Base-by-base conservation (phyloP, 345 rosid genomes). In the Brassica cretica region DNA sequence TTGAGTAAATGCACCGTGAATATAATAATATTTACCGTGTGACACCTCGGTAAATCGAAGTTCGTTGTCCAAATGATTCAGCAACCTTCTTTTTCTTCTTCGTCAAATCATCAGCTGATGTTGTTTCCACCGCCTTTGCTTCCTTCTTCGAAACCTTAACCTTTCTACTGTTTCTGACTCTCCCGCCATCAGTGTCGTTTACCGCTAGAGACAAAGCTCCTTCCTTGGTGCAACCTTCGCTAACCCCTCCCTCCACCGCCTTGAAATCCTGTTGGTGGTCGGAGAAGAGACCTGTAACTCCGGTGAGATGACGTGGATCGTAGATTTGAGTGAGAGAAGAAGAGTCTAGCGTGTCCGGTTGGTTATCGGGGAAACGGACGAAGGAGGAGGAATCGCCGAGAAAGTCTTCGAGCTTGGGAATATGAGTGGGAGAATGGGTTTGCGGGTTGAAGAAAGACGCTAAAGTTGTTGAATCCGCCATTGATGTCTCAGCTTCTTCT, bases 31-130 rank as follows among this genome's bases (percentile, higher is more conserved):
- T 68, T 79, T 68, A 80, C 98, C 98, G 83, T 3, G 98, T 94
- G 64, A 94, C 98, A n/a, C 98, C 98, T 82, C 98, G 82, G 85
- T 90, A 92, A 44, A 92, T 94, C 46, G 98, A 94, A 41, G 97
- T 94, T 65, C 98, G 75, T 81, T 92, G 98, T 27, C 97, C 95
- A 12, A 91, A 88, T 3, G 97, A 84, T 63, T 89, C 95, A 9
- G 77, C 78, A 30, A 86, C 72, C 85, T 89, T 94, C 75, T 9
- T 9, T 4, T 89, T 92, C 70, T 9, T 9, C 46, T 70, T 77
- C 87, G 88, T 94, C 3, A 85, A 61, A 70, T 3, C 14, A 44
- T 8, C 14, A 39, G 62, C 1, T 10, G 90, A 55, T 46, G 53
- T 46, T 19, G 86, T 87, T 1, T 79, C 88, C 2, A 80, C 84